Conservation (phyloP, 2,329 filamentous ascomycete genomes). For the Xylariaceae sp. region DNA sequence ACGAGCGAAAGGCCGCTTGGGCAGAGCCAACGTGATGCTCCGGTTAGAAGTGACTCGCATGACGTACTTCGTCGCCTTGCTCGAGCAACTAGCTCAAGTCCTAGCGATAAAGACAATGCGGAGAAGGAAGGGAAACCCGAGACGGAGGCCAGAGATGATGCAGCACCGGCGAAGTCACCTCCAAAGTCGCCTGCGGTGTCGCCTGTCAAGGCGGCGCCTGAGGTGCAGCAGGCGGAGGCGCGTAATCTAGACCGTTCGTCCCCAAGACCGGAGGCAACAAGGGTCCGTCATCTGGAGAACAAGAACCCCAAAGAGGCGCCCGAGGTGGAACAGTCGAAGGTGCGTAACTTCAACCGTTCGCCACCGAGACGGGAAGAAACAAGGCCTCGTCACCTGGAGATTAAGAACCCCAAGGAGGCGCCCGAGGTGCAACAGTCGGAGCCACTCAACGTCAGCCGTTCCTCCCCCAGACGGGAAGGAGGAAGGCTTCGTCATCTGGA, state of each 20-base stretch:
- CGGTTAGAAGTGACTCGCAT: slow-evolving; percentile 36
- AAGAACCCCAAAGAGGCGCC: too few relatives aligned
- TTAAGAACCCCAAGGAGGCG: too few relatives aligned
- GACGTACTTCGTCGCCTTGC: slow-evolving; percentile 47
- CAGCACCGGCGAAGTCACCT: neutral
- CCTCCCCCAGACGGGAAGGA: slow-evolving; percentile 19
- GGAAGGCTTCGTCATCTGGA: slow-evolving; percentile 19
- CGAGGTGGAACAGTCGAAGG: too few relatives aligned
- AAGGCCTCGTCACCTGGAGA: too few relatives aligned
- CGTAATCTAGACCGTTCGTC: too few relatives aligned
- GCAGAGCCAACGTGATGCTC: slow-evolving; percentile 10
- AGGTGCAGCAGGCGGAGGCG: too few relatives aligned
- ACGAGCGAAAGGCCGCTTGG: slow-evolving; percentile 7
- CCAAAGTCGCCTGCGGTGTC: too few relatives aligned
- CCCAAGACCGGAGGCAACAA: too few relatives aligned
- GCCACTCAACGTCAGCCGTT: slow-evolving; percentile 13
- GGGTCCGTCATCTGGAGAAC: too few relatives aligned
- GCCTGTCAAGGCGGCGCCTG: too few relatives aligned
- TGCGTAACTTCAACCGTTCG: too few relatives aligned
- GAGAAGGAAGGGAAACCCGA: slow-evolving; percentile 15
- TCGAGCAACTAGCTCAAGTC: slow-evolving; percentile 42
- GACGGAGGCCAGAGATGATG: neutral
- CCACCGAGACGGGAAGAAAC: too few relatives aligned
- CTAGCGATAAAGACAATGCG: slow-evolving; percentile 23
- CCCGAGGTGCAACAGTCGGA: neutral